phyloP scores from a whole-genome alignment of 371 early-diverging fungal species.

The Synchytrium microbalum region DNA sequence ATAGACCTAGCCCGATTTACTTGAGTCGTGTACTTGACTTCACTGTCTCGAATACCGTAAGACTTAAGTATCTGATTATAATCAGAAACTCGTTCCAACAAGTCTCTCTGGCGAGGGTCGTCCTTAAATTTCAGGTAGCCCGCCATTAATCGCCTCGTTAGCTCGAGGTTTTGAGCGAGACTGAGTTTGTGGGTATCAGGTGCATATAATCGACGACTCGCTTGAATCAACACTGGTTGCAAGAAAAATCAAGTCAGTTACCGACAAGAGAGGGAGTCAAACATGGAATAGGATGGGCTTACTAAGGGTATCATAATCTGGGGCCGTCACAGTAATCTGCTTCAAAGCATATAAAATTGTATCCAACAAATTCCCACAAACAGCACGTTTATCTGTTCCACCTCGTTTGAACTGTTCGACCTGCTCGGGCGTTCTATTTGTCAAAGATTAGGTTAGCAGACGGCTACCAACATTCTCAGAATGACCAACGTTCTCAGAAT shows the following conservation, averaged over 20 bases:
- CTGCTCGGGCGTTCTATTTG: conserved; percentile 50
- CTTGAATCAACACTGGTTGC: conserved; percentile 68
- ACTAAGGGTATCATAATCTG: conserved; percentile 88
- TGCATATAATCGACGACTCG: conserved; percentile 86
- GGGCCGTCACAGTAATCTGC: conserved; percentile 83
- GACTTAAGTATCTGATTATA: conserved; percentile 84
- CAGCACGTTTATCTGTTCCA: conserved; percentile 71
- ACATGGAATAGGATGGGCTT: conserved; percentile 5
- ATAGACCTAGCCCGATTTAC: conserved; percentile 64
- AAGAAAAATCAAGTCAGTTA: neutral
- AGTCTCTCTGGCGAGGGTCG: conserved; percentile 59
- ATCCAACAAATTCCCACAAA: conserved; percentile 68
- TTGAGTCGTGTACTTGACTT: conserved; percentile 77
- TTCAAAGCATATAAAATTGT: conserved; percentile 67
- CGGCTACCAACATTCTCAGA: too few species aligned
- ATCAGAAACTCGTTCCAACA: conserved; percentile 46
- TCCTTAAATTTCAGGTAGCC: conserved; percentile 75
- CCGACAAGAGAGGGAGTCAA: too few species aligned
- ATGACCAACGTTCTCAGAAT: too few species aligned
- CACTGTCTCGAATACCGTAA: conserved; percentile 92
- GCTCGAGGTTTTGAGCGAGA: conserved; percentile 73
- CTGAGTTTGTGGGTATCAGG: conserved; percentile 75
- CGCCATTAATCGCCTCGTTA: conserved; percentile 85
- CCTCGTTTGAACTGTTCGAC: conserved; percentile 76
- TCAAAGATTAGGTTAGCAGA: too few species aligned